Base-by-base conservation (phyloP, 225 moss, liverwort and hornwort species). In the Pseudisothecium myosuroides region DNA sequence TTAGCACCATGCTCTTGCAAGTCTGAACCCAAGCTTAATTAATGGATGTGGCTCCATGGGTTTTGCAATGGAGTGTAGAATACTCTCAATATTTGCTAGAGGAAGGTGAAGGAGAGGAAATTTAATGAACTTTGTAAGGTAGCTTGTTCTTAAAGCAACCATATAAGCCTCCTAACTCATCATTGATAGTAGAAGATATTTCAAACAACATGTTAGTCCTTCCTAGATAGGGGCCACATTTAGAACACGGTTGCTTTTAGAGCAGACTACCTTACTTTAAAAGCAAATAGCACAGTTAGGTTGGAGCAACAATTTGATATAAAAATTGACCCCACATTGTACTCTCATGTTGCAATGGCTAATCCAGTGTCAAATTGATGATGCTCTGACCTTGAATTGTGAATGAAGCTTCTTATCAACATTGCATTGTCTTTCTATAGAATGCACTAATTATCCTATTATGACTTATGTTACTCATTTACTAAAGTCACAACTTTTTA, bases 1-100 rank as follows among this genome's bases (percentile, higher is more conserved):
- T 26, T 75, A 5, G 17, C 4, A 74, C 24, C 4, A 31, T 31
- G 17, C 4, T 47, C 6, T 16, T 43, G 27, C 0, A 72, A 1
- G 7, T 72, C 9, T 0, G 0, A 1, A 10, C n/a, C n/a, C n/a
- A 45, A 73, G 16, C 17, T 16, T 39, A 47, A 47, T 0, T 12
- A 49, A 31, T 31, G 4, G 2, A 31, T 31, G 18, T 75, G 2
- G 31, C 11, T 49, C 12, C 1, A 31, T 75, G 6, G 11, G 0
- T 47, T 29, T 47, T 74, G 18, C 0, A 73, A 0, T 2, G 4
- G 1, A 11, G 2, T 6, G 0, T 31, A 32, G 7, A 32, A 75
- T 1, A 19, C 19, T 49, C 7, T 75, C 7, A 7, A 32, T 75
- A 5, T 75, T 21, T 52, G 12, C 0, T 0, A 76, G 22, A 76